A percentile compares a stretch with the other conserved stretches of the same genome.
Conservation (phyloP, 116 monocot species). For the Posidonia oceanica region DNA sequence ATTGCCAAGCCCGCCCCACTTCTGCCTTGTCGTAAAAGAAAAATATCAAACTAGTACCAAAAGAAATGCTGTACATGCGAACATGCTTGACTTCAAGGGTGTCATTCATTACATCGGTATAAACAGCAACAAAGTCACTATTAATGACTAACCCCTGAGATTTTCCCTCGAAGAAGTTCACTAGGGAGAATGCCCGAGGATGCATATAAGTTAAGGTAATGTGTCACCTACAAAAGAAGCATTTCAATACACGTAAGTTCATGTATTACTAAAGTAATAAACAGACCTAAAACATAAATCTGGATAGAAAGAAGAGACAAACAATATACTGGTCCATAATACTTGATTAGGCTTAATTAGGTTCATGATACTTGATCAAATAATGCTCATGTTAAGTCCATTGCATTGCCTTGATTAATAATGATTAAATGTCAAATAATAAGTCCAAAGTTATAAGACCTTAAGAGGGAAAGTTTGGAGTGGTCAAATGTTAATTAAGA, state of each 20-base stretch:
- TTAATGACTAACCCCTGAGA: conserved; percentile 34
- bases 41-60: not conserved
- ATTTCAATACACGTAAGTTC: not conserved
- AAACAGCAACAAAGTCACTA: not conserved
- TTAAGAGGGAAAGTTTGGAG: no score
- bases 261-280: not conserved
- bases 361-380: no score
- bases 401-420: no score
- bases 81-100: no score
- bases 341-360: no score
- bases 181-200: conserved; percentile 63
- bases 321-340: no score
- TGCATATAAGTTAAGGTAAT: conserved; percentile 62
- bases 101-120: not conserved
- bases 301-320: not conserved
- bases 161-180: conserved; percentile 52
- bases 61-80: no score
- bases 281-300: not conserved
- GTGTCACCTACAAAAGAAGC: conserved; percentile 38
- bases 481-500: no score
- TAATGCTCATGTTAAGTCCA: no score
- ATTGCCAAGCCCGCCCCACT: conserved; percentile 68
- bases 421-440: no score
- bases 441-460: no score
- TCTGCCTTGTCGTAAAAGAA: conserved; percentile 60